Conservation (phyloP, 2,329 filamentous ascomycete species). For the Fonsecaea monophora region DNA sequence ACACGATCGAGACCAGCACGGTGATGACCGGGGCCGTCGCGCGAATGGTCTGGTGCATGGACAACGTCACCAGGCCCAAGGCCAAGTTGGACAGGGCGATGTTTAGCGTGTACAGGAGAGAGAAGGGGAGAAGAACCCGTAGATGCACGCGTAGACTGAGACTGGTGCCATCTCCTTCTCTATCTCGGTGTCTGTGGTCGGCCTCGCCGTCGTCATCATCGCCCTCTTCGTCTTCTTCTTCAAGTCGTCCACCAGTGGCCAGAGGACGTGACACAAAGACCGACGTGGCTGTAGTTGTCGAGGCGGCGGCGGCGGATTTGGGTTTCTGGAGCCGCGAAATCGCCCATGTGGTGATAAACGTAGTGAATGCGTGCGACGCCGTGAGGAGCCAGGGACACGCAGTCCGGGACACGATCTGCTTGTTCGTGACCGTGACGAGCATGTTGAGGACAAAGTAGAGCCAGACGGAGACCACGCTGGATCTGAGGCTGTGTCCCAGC, state of each 20-base stretch:
- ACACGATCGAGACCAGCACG: conserved; percentile 3
- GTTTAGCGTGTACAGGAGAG: conserved; percentile 32
- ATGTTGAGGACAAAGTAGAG: conserved; percentile 31
- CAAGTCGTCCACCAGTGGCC: background rate
- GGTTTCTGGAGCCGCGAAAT: conserved; percentile 1
- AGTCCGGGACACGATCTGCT: conserved; percentile 17
- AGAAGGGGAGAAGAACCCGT: conserved; percentile 25
- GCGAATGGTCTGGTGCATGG: conserved; percentile 32
- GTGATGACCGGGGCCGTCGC: conserved; percentile 33
- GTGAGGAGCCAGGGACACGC: conserved; percentile 28
- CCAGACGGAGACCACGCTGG: conserved; percentile 9
- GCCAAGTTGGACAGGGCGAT: conserved; percentile 31
- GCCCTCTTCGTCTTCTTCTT: background rate
- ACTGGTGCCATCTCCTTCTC: background rate
- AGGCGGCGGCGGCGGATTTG: background rate
- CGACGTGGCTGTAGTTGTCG: background rate
- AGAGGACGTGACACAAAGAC: background rate
- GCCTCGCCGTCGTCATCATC: background rate
- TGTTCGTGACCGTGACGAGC: conserved; percentile 30
- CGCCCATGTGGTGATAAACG: conserved; percentile 18
- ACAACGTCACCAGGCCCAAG: conserved; percentile 28
- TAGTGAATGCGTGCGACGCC: conserved; percentile 24
- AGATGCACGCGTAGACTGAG: background rate
- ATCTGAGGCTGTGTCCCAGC: conserved; percentile 2
- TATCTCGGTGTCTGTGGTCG: background rate